Evolutionary conservation across 2,329 filamentous ascomycete genomes (phyloP).

Genomic region (Triangularia setosa): DNA sequence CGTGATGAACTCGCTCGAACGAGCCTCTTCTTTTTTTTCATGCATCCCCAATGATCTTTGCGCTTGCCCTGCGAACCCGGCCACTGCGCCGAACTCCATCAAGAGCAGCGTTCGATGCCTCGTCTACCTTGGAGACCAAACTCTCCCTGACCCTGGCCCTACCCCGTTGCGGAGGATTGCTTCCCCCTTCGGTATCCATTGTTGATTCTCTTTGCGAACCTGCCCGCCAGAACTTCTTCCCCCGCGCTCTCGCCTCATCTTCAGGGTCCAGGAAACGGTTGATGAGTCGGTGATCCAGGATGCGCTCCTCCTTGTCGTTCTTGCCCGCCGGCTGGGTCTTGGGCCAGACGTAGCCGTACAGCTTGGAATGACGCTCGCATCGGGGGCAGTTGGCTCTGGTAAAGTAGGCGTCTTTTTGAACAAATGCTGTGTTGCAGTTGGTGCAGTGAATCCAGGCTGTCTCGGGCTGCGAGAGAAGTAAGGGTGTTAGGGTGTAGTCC

Average conservation of each 20-base stretch:
- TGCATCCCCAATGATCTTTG: slow-evolving; percentile 12
- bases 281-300: slow-evolving; percentile 81
- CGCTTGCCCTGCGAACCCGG: slow-evolving; percentile 22
- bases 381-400: slow-evolving; percentile 83
- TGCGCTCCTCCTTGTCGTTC: slow-evolving; percentile 64
- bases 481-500: slow-evolving; percentile 77
- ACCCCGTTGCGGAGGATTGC: not conserved
- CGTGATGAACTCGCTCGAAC: not conserved
- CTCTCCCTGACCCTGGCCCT: slow-evolving; percentile 1
- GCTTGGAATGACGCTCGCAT: slow-evolving; percentile 90
- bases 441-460: slow-evolving; percentile 87
- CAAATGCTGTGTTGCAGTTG: slow-evolving; percentile 76
- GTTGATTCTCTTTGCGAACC: slow-evolving; percentile 4
- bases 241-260: slow-evolving; percentile 58
- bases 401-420: slow-evolving; percentile 83
- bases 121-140: not conserved
- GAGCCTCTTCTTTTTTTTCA: not conserved
- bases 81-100: slow-evolving; percentile 23
- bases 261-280: slow-evolving; percentile 75
- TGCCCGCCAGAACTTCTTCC: slow-evolving; percentile 31
- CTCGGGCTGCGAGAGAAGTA: slow-evolving; percentile 68
- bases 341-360: slow-evolving; percentile 94
- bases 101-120: not conserved
- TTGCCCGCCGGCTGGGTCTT: slow-evolving; percentile 82
- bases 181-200: not conserved